Evolutionary conservation across 78 protist genomes (phyloP).

Genomic region (Dictyostelium intermedium): DNA sequence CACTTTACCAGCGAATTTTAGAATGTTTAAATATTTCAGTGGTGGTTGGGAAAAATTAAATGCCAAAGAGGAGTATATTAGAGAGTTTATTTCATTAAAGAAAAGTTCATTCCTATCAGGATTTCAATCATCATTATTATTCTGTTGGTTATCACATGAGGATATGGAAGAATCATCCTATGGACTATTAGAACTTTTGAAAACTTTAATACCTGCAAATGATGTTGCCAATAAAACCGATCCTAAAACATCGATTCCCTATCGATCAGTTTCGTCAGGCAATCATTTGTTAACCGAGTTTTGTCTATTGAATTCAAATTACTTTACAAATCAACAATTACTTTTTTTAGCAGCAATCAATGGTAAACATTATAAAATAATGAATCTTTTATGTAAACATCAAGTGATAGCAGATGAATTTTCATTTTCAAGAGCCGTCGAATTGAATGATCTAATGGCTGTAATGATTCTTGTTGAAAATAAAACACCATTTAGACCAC

Average conservation of each 20-base stretch:
- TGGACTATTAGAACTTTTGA: not conserved
- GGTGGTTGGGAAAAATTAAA: not conserved
- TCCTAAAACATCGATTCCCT: not conserved
- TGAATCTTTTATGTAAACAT: not conserved
- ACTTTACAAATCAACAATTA: not conserved
- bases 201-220: not conserved
- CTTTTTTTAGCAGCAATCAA: not conserved
- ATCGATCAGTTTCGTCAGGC: not conserved
- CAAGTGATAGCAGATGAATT: not conserved
- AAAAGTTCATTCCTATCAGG: not conserved
- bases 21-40: not conserved
- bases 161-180: not conserved
- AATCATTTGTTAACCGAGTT: not conserved
- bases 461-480: not conserved
- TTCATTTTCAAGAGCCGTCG: not conserved
- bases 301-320: not conserved
- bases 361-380: not conserved
- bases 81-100: not conserved
- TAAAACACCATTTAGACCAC: not conserved
- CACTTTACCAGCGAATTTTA: not conserved
- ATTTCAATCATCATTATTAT: not conserved
- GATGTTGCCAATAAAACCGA: not conserved
- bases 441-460: not conserved
- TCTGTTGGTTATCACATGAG: not conserved
- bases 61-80: not conserved